Conservation (phyloP, 2,329 filamentous ascomycete genomes). For the Alternaria incomplexa region DNA sequence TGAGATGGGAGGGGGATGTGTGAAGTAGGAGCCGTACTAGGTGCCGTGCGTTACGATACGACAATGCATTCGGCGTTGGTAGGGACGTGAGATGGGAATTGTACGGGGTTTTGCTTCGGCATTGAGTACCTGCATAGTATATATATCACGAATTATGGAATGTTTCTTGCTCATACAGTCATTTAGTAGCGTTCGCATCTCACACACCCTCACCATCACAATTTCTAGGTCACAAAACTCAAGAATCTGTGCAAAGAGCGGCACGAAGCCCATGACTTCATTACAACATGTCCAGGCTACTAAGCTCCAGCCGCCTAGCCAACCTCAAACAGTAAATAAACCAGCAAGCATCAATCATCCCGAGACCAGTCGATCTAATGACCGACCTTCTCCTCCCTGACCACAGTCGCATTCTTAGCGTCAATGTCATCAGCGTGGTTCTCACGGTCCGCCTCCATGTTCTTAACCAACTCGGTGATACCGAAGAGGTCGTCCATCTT, state of each 20-base stretch:
- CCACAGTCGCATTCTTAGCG: constrained; percentile 28
- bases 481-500: constrained; percentile 72
- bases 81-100: not conserved
- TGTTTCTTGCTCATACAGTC: not conserved
- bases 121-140: not conserved
- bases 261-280: constrained; percentile 24
- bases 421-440: constrained; percentile 33
- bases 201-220: not conserved
- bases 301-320: not conserved
- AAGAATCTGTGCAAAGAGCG: constrained; percentile 11
- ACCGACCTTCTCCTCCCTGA: constrained; percentile 36
- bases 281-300: constrained; percentile 7
- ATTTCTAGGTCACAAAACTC: not conserved
- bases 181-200: not conserved
- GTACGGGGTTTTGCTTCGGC: not conserved
- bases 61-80: not conserved
- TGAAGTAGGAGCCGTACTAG: too few species aligned
- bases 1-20: not conserved
- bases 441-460: constrained; percentile 42
- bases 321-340: not conserved
- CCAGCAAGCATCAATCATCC: not conserved
- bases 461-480: constrained; percentile 57
- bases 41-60: not conserved
- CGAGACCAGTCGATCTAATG: not conserved
- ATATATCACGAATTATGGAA: not conserved